Percentiles rank a stretch among this genome's conserved stretches.
phyloP scores from a whole-genome alignment of 805 yeast species.

The Yamadazyma endophytica region DNA sequence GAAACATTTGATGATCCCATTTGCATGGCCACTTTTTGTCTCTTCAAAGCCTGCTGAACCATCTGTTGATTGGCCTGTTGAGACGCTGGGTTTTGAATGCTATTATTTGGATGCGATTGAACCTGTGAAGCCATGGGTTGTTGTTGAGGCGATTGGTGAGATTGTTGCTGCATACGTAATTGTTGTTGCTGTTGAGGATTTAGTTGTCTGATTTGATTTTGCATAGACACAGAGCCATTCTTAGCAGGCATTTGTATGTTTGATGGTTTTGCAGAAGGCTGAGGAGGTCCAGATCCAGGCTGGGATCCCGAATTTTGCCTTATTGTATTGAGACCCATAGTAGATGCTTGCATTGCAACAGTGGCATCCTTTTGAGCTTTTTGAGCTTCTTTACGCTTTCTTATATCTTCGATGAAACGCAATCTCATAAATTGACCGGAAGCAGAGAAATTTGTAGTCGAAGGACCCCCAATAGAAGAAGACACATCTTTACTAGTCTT shows the following conservation, averaged over 20 bases:
- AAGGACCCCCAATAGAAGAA: constrained; percentile 1
- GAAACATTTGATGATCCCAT: too few species aligned
- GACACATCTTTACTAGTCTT: constrained; percentile 5
- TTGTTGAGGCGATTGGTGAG: constrained; percentile 11
- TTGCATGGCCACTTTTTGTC: too few species aligned
- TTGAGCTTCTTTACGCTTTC: constrained; percentile 55
- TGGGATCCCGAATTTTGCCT: too few species aligned
- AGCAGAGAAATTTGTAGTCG: constrained; percentile 7
- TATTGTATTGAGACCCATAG: constrained; percentile 11
- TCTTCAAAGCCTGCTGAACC: too few species aligned
- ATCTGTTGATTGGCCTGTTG: too few species aligned
- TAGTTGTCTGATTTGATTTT: too few species aligned
- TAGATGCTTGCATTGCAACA: constrained; percentile 28
- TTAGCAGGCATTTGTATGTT: too few species aligned
- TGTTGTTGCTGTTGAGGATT: constrained; percentile 15
- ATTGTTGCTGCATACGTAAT: constrained; percentile 13
- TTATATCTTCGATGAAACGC: constrained; percentile 82
- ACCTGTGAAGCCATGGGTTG: too few species aligned
- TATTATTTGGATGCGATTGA: too few species aligned
- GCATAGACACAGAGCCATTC: constrained; percentile 8
- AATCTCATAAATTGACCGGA: constrained; percentile 74
- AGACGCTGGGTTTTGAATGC: too few species aligned
- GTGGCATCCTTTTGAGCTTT: constrained; percentile 39
- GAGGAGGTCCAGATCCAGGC: too few species aligned
- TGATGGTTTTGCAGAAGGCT: too few species aligned